Evolutionary conservation across 176 grass and related monocot genomes (phyloP).

Genomic region (Pontederia crassipes): DNA sequence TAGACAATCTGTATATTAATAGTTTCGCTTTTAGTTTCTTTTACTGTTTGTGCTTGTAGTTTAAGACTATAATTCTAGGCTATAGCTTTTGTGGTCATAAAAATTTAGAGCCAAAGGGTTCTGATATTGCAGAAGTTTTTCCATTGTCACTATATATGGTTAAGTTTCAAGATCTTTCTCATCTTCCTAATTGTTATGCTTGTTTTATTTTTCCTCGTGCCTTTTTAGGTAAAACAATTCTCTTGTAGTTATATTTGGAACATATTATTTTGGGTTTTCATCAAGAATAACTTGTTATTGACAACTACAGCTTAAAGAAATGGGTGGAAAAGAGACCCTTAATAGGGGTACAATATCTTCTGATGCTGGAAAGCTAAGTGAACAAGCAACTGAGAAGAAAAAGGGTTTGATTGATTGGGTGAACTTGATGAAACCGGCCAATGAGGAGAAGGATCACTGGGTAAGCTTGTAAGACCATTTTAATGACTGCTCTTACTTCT

Average conservation of each 20-base stretch:
- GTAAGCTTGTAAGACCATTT: slow-evolving; percentile 30
- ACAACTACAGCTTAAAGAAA: slow-evolving; percentile 70
- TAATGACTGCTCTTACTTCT: neutral
- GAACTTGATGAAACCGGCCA: slow-evolving; percentile 87
- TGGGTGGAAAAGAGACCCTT: slow-evolving; percentile 52
- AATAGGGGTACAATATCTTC: slow-evolving; percentile 40
- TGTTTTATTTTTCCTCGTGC: too few species aligned
- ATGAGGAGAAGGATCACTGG: slow-evolving; percentile 97
- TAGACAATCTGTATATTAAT: too few species aligned
- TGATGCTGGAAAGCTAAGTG: slow-evolving; percentile 51
- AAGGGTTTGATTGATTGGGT: slow-evolving; percentile 78
- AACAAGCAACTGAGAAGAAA: slow-evolving; percentile 64
- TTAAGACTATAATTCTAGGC: too few species aligned
- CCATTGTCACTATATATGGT: too few species aligned
- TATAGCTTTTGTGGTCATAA: too few species aligned
- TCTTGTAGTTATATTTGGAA: neutral
- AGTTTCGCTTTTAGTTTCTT: too few species aligned
- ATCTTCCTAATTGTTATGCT: too few species aligned
- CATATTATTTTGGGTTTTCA: neutral
- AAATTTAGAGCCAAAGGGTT: too few species aligned
- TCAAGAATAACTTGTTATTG: slow-evolving; percentile 1
- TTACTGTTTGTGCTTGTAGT: too few species aligned
- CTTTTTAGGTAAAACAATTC: too few species aligned
- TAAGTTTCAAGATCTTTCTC: too few species aligned
- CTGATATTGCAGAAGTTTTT: too few species aligned